phyloP scores from a whole-genome alignment of 176 grass and related monocot species.

The Rhynchospora pubera region DNA sequence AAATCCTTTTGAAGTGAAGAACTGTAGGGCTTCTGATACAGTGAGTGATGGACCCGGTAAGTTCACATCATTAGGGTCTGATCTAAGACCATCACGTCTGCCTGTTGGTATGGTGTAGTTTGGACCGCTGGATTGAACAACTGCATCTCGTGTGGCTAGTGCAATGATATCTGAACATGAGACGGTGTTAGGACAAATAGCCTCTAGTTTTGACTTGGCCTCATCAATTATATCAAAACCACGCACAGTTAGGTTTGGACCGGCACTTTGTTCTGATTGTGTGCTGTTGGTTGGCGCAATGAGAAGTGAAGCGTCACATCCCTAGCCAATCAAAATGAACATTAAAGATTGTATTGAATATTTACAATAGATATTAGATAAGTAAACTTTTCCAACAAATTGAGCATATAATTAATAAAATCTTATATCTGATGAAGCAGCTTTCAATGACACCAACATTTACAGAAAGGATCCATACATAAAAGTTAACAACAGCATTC shows the following conservation, averaged over 20 bases:
- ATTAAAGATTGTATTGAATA: not conserved
- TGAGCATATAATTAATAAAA: not conserved
- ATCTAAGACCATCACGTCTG: conserved; percentile 20
- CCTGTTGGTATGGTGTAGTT: conserved; percentile 31
- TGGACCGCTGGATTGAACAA: conserved; percentile 28
- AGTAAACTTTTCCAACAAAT: not conserved
- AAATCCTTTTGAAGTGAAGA: conserved; percentile 38
- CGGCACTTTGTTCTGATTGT: conserved; percentile 23
- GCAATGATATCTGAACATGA: conserved; percentile 49
- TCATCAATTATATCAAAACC: conserved; percentile 35
- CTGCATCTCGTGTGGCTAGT: conserved; percentile 41
- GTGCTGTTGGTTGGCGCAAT: conserved; percentile 4
- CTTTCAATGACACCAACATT: not conserved
- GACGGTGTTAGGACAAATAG: conserved; percentile 29
- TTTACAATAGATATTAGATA: not conserved
- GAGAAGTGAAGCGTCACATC: conserved; percentile 54
- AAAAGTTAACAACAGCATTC: not conserved
- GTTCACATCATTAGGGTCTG: conserved; percentile 19
- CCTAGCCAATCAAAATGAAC: conserved; percentile 9
- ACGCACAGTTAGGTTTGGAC: conserved; percentile 36
- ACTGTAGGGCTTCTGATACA: conserved; percentile 8
- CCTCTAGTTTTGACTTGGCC: conserved; percentile 29
- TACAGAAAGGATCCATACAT: not conserved
- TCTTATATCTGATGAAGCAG: not conserved
- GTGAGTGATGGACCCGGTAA: conserved; percentile 20